Percentiles rank a stretch among this genome's conserved stretches.
These are phyloP conservation scores for Epicoccum sorghinum DNA, from an alignment of 2,329 filamentous ascomycete species.

Conservation along the genomic window DNA sequence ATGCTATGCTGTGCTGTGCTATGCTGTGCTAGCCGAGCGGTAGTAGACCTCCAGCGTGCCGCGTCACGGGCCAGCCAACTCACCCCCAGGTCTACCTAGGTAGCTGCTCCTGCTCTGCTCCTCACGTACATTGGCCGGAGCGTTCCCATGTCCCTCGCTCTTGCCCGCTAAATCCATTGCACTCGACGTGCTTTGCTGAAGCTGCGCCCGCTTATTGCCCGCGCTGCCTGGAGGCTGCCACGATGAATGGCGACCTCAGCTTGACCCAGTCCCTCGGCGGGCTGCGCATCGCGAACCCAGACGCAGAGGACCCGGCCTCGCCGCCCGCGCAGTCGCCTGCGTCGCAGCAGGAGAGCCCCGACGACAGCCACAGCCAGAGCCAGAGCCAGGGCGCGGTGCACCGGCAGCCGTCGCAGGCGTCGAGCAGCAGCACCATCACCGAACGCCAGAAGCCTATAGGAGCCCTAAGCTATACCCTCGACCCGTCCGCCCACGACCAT, in stretches of 20 bases:
- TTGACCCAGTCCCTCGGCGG: conserved; percentile 91
- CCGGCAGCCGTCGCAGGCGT: conserved; percentile 34
- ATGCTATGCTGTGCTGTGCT: background rate
- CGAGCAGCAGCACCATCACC: conserved; percentile 48
- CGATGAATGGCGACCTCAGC: conserved; percentile 91
- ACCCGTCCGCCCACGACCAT: conserved; percentile 38
- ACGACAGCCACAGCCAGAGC: conserved; percentile 1
- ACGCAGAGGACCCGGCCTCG: conserved; percentile 64
- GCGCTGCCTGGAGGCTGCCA: conserved; percentile 34
- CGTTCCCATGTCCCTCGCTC: conserved; percentile 36
- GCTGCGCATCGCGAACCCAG: conserved; percentile 94
- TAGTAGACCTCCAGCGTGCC: conserved; percentile 28
- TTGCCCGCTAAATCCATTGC: conserved; percentile 23
- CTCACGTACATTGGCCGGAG: conserved; percentile 36
- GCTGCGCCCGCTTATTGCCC: conserved; percentile 24
- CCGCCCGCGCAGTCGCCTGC: conserved; percentile 38
- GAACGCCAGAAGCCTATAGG: conserved; percentile 30
- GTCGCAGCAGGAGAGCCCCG: conserved; percentile 16
- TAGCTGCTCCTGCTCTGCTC: conserved; percentile 8
- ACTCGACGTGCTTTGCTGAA: conserved; percentile 21
- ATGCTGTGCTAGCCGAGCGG: conserved; percentile 14
- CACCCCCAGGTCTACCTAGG: conserved; percentile 12
- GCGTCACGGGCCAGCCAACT: conserved; percentile 24
- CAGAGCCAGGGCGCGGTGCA: conserved; percentile 9
- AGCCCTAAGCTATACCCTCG: background rate